These are phyloP conservation scores for Dioszegia aurantiaca DNA, from an alignment of 768 basidiomycete genomes.

Conservation along the genomic window DNA sequence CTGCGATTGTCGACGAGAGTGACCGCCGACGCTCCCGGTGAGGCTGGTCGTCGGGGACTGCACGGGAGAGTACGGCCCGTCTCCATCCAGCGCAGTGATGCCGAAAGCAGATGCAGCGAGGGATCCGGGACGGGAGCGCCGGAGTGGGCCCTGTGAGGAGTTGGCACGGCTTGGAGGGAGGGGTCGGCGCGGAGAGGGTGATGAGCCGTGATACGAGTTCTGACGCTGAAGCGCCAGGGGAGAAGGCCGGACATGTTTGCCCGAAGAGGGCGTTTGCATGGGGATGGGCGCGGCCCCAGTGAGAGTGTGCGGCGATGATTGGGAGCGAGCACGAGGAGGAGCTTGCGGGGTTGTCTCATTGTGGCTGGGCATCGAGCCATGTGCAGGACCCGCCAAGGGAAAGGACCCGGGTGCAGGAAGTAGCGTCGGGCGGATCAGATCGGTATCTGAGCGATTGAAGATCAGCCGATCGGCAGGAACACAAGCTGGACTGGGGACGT, in stretches of 20 bases:
- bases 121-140: conserved; percentile 35
- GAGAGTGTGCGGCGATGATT: conserved; percentile 45
- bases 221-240: conserved; percentile 40
- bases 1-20: conserved; percentile 41
- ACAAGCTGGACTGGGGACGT: conserved; percentile 12
- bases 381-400: not conserved
- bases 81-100: conserved; percentile 42
- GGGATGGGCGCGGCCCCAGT: conserved; percentile 17
- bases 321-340: conserved; percentile 35
- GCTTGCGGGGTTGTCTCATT: conserved; percentile 20
- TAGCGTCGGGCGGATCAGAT: not conserved
- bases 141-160: conserved; percentile 29
- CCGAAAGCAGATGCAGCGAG: conserved; percentile 51
- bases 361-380: not conserved
- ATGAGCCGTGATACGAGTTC: conserved; percentile 47
- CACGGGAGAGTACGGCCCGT: conserved; percentile 28
- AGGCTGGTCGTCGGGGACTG: conserved; percentile 27
- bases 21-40: conserved; percentile 14
- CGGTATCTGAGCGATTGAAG: not conserved
- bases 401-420: not conserved
- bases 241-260: conserved; percentile 43
- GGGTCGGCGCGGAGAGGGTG: conserved; percentile 46
- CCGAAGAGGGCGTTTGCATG: conserved; percentile 26
- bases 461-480: conserved; percentile 22
- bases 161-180: conserved; percentile 38